Conservation (phyloP, 805 yeast species). For the Saccharomycopsis selenospora region DNA sequence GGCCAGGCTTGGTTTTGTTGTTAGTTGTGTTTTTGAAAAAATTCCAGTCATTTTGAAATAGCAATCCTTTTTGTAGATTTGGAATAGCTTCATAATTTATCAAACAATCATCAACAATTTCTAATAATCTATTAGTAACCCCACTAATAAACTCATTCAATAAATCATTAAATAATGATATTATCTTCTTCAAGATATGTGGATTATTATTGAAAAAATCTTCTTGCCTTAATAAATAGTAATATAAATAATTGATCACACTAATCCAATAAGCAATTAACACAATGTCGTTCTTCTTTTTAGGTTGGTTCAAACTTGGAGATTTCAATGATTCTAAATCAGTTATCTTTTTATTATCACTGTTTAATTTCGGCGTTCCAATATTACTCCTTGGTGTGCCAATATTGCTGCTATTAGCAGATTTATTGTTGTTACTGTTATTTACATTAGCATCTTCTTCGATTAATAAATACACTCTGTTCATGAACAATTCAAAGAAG, state of each 20-base stretch:
- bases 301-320: background rate
- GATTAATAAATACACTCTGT: slow-evolving; percentile 16
- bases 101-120: slow-evolving; percentile 56
- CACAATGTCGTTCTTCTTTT: slow-evolving; percentile 46
- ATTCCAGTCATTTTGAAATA: slow-evolving; percentile 66
- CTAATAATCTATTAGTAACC: slow-evolving; percentile 51
- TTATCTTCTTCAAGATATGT: slow-evolving; percentile 49
- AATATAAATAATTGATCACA: slow-evolving; percentile 66
- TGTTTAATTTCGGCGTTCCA: background rate
- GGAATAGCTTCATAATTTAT: slow-evolving; percentile 77
- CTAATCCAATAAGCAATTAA: slow-evolving; percentile 83
- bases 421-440: background rate
- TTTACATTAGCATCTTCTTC: slow-evolving; percentile 10
- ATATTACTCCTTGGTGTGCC: background rate
- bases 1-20: slow-evolving; percentile 31
- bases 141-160: slow-evolving; percentile 61
- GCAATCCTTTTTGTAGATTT: slow-evolving; percentile 57
- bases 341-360: background rate
- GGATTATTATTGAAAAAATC: slow-evolving; percentile 50
- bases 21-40: slow-evolving; percentile 36
- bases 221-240: slow-evolving; percentile 58
- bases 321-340: background rate
- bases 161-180: slow-evolving; percentile 49
- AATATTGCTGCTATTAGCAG: background rate
- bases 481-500: slow-evolving; percentile 40